A percentile compares a stretch with the other conserved stretches of the same genome.
Evolutionary conservation across 2,329 filamentous ascomycete genomes (phyloP).

Genomic region (Diaporthe sp.): DNA sequence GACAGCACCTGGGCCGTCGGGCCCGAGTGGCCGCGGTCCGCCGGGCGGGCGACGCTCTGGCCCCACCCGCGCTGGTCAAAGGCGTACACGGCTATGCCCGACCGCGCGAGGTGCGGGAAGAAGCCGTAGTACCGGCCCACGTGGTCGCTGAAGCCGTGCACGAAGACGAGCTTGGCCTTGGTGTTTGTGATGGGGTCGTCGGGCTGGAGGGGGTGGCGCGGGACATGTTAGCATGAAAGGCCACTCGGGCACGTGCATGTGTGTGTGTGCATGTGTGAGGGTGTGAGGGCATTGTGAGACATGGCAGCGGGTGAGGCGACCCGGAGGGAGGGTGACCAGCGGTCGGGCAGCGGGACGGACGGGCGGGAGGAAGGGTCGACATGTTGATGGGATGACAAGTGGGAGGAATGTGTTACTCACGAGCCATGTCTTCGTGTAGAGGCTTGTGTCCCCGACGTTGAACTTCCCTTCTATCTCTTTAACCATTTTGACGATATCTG

Average conservation of each 20-base stretch:
- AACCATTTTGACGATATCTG: constrained; percentile 51
- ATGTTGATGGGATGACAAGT: neutral
- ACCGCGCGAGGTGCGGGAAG: constrained; percentile 77
- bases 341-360: neutral
- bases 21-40: constrained; percentile 80
- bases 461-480: constrained; percentile 65
- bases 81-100: constrained; percentile 81
- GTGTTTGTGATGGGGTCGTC: constrained; percentile 57
- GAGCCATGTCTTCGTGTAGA: constrained; percentile 72
- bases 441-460: constrained; percentile 57
- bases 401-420: constrained; percentile 55
- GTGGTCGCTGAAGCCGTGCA: constrained; percentile 94
- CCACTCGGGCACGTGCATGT: neutral
- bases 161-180: constrained; percentile 81
- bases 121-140: constrained; percentile 82
- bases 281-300: constrained; percentile 2
- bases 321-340: neutral
- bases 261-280: neutral
- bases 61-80: constrained; percentile 96
- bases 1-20: constrained; percentile 79
- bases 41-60: constrained; percentile 72
- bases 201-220: constrained; percentile 58
- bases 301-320: neutral
- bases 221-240: neutral
- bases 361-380: neutral